Evolutionary conservation across 106 monocot genomes (phyloP), one percentile per base, ranked within the genome.

Genomic region (Allium cepa): DNA sequence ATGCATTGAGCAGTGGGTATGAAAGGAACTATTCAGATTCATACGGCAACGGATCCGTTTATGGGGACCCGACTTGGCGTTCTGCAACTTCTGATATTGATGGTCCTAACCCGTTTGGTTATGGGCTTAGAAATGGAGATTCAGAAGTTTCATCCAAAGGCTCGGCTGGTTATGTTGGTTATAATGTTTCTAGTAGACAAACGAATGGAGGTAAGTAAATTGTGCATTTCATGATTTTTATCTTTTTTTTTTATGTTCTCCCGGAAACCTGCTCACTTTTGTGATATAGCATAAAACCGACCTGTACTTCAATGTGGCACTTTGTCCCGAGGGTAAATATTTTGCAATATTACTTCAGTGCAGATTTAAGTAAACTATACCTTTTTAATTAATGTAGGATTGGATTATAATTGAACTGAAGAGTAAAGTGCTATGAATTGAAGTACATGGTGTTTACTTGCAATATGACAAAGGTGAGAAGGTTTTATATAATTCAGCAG

Each of bases 41-140:
- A 53, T 94, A 86, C 63, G 77, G 83, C 65, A 72, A 76, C 17
- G 80, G 75, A 76, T 80, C 88, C 11, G 78, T 92, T 63, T 92
- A 85, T 71, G 84, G 89, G 50, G 89, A 89, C 45, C 74, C 81
- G 59, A 89, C 88, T 28, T 94, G 93, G 93, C 79, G 79, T 9
- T 84, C 88, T 53, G 70, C 59, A 26, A 66, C 80, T 0, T 77
- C 77, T 51, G 93, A 89, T 66, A 75, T 94, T 64, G 90, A 83
- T 67, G 74, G 59, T 8, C 56, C 83, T 64, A 66, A 75, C 66
- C 66, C 79, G 13, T 90, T 83, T 76, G 72, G 67, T 57, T 80
- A 78, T 78, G 78, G 83, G 26, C 73, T 83, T 67, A 79, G 81
- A 8, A 73, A 69, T 73, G 69, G 66, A 56, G 62, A 47, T 48